These are phyloP conservation scores for Penicillium sp. DNA, from an alignment of 2,329 filamentous ascomycete species.

Conservation along the genomic window DNA sequence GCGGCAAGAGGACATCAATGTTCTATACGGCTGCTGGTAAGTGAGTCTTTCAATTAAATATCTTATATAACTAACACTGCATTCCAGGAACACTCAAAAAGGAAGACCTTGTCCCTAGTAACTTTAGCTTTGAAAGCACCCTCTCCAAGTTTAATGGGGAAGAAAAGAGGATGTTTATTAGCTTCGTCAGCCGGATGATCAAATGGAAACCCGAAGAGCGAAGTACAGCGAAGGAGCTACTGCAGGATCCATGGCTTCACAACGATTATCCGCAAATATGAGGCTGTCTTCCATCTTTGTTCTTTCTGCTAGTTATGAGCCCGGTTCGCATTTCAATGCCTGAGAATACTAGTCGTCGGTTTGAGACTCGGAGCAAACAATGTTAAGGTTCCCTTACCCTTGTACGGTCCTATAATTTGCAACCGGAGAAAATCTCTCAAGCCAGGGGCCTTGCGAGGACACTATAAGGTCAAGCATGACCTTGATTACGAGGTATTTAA, in stretches of 20 bases:
- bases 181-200: slow-evolving; percentile 34
- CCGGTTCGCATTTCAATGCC: too few relatives aligned
- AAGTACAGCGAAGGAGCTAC: slow-evolving; percentile 34
- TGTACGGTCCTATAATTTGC: too few relatives aligned
- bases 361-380: too few relatives aligned
- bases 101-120: slow-evolving; percentile 5
- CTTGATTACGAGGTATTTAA: too few relatives aligned
- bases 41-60: neutral
- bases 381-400: too few relatives aligned
- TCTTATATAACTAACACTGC: neutral
- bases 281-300: too few relatives aligned
- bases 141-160: slow-evolving; percentile 24
- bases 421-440: too few relatives aligned
- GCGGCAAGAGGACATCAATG: slow-evolving; percentile 22
- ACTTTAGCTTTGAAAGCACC: slow-evolving; percentile 17
- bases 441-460: too few relatives aligned
- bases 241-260: slow-evolving; percentile 36
- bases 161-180: slow-evolving; percentile 33
- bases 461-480: too few relatives aligned
- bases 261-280: slow-evolving; percentile 9
- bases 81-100: slow-evolving; percentile 14
- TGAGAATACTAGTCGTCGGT: too few relatives aligned
- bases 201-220: slow-evolving; percentile 34
- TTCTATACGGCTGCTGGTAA: slow-evolving; percentile 16
- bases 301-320: too few relatives aligned